Conservation (phyloP, 1,284 basidiomycete genomes). For the Ustilago crameri region DNA sequence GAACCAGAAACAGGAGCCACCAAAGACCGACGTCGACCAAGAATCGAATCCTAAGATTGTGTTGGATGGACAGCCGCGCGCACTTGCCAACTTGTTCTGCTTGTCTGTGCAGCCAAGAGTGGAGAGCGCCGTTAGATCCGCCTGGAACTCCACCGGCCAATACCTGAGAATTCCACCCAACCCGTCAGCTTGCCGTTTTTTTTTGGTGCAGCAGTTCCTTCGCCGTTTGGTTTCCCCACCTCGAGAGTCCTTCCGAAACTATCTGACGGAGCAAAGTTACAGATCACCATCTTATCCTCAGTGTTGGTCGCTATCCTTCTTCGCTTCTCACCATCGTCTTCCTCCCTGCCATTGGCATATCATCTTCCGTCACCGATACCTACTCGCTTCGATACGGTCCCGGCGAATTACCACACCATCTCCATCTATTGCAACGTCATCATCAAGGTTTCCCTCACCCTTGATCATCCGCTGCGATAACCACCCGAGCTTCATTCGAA, state of each 20-base stretch:
- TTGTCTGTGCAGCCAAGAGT: background rate
- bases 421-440: conserved; percentile 11
- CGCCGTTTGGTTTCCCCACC: conserved; percentile 8
- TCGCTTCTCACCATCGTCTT: conserved; percentile 20
- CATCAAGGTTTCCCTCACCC: conserved; percentile 53
- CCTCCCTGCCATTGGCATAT: conserved; percentile 7
- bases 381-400: background rate
- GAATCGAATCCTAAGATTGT: background rate
- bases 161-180: background rate
- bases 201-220: conserved; percentile 1
- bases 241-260: conserved; percentile 11
- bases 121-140: conserved; percentile 17
- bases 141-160: conserved; percentile 12
- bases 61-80: background rate
- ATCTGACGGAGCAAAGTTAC: background rate
- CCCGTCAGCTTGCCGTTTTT: conserved; percentile 5
- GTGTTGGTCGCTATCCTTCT: conserved; percentile 1
- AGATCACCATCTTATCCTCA: conserved; percentile 10
- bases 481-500: background rate
- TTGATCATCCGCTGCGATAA: conserved; percentile 28
- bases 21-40: background rate
- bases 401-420: background rate
- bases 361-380: conserved; percentile 5
- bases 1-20: background rate
- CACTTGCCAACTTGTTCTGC: background rate